These are phyloP conservation scores for Diaporthe vaccinii DNA, from an alignment of 2,329 filamentous ascomycete genomes.

Conservation along the genomic window DNA sequence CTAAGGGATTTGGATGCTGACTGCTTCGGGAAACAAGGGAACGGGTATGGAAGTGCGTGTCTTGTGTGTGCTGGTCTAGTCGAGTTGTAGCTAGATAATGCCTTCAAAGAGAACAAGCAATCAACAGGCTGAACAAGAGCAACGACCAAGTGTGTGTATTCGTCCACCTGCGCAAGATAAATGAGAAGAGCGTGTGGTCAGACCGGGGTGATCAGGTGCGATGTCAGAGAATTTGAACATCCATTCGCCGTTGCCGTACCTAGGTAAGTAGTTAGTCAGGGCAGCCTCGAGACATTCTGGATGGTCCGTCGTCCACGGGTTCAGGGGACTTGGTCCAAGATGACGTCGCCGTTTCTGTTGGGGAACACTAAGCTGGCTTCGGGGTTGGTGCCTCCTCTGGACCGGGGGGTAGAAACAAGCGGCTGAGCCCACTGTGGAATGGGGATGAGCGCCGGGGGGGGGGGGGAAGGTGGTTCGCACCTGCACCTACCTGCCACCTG, in stretches of 20 bases:
- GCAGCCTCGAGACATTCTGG: neutral
- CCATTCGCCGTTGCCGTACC: neutral
- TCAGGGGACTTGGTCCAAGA: neutral
- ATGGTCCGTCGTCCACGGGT: neutral
- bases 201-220: constrained; percentile 14
- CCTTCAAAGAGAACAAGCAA: neutral
- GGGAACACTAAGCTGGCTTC: neutral
- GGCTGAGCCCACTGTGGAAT: constrained; percentile 8
- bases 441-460: neutral
- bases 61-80: neutral
- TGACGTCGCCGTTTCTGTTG: constrained; percentile 26
- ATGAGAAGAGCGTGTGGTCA: neutral
- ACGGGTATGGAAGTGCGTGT: neutral
- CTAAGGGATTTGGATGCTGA: constrained; percentile 17
- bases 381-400: neutral
- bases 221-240: constrained; percentile 9
- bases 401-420: neutral
- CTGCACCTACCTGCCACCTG: neutral
- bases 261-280: constrained; percentile 13
- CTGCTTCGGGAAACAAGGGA: neutral
- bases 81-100: neutral
- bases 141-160: neutral
- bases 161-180: neutral
- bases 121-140: neutral
- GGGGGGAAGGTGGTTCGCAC: neutral